A percentile compares a stretch with the other conserved stretches of the same genome.
phyloP scores from a whole-genome alignment of 768 basidiomycete species.

The Tylopilus intermedius region DNA sequence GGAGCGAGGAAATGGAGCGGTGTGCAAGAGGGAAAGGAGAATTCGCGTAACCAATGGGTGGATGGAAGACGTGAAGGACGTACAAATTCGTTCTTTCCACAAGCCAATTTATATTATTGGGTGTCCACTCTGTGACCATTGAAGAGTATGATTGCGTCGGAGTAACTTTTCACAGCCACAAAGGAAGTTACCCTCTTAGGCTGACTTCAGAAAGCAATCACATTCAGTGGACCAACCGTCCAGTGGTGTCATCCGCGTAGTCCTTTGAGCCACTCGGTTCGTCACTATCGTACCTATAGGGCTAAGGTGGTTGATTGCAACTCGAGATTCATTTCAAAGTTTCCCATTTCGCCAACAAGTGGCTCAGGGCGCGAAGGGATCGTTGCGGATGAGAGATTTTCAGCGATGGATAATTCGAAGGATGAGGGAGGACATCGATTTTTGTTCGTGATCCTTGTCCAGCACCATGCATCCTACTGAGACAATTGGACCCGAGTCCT shows the following conservation, averaged over 20 bases:
- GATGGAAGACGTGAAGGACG: too few relatives aligned
- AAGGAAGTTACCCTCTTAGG: constrained; percentile 10
- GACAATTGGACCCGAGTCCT: constrained; percentile 3
- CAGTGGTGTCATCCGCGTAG: constrained; percentile 15
- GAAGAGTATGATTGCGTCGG: constrained; percentile 24
- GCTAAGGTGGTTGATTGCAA: constrained; percentile 22
- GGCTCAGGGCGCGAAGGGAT: constrained; percentile 7
- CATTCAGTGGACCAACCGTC: constrained; percentile 14
- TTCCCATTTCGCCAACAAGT: constrained; percentile 9
- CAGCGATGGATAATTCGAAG: background rate
- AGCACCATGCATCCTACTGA: background rate
- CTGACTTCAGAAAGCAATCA: constrained; percentile 17
- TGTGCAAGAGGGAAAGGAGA: background rate
- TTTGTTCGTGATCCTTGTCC: background rate
- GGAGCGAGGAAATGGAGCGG: too few relatives aligned
- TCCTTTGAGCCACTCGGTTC: constrained; percentile 26
- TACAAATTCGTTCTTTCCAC: background rate
- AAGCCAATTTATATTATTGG: constrained; percentile 16
- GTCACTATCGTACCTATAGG: constrained; percentile 1
- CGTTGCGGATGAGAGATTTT: background rate
- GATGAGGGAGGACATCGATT: background rate
- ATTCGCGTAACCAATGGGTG: background rate
- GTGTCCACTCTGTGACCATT: constrained; percentile 12
- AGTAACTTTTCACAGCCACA: constrained; percentile 13
- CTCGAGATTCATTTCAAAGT: constrained; percentile 10